Conservation (phyloP, 1,284 basidiomycete species). For the Inonotus hispidus region DNA sequence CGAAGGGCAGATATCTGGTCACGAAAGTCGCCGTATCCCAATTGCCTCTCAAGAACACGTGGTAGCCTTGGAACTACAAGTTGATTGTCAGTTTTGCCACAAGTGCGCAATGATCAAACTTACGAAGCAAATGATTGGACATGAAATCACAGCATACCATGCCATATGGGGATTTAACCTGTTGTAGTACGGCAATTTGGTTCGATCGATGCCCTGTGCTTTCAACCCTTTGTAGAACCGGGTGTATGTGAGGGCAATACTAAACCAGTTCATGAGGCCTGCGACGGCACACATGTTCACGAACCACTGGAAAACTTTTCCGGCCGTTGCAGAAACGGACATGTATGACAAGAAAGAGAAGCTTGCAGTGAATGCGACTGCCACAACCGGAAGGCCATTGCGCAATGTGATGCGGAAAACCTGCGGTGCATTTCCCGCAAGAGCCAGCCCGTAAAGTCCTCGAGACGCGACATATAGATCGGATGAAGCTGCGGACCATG, state of each 20-base stretch:
- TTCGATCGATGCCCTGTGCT: conserved; percentile 37
- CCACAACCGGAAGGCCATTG: conserved; percentile 70
- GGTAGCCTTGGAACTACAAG: conserved; percentile 63
- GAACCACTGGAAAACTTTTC: conserved; percentile 74
- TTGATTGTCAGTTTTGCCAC: neutral
- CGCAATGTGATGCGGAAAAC: conserved; percentile 65
- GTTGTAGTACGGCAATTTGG: conserved; percentile 34
- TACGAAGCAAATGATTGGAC: conserved; percentile 64
- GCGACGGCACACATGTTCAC: conserved; percentile 63
- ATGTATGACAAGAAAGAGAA: conserved; percentile 75
- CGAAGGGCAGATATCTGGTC: conserved; percentile 74
- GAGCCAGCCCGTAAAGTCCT: conserved; percentile 45
- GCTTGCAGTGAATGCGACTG: conserved; percentile 58
- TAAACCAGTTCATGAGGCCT: conserved; percentile 76
- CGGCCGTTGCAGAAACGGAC: conserved; percentile 53
- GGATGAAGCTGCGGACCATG: conserved; percentile 81
- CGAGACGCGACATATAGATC: conserved; percentile 48
- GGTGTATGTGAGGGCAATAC: conserved; percentile 41
- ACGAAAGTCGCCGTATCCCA: conserved; percentile 62
- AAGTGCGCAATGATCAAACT: conserved; percentile 27
- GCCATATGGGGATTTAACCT: conserved; percentile 31
- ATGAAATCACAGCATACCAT: conserved; percentile 47
- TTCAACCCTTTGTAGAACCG: conserved; percentile 40
- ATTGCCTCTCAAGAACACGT: conserved; percentile 64
- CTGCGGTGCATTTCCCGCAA: conserved; percentile 69